These are phyloP conservation scores for Ophiosphaerella herpotricha DNA, from an alignment of 2,329 filamentous ascomycete genomes.

Conservation along the genomic window DNA sequence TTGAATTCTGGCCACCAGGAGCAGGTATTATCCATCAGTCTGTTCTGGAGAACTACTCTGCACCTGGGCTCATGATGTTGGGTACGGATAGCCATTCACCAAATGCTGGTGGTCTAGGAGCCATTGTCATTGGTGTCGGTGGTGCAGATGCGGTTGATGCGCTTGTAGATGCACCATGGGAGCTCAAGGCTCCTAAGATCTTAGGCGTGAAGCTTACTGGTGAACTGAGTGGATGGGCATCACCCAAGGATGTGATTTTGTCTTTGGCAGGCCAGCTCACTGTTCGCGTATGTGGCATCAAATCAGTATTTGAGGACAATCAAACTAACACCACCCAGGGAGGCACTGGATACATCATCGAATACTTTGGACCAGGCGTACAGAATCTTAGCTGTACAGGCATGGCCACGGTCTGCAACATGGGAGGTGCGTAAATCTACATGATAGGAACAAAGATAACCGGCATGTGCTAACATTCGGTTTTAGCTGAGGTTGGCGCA, in stretches of 20 bases:
- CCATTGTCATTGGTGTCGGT: slow-evolving; percentile 94
- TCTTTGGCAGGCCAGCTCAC: slow-evolving; percentile 87
- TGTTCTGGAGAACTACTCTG: slow-evolving; percentile 94
- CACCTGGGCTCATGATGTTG: slow-evolving; percentile 98
- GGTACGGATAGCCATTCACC: slow-evolving; percentile 97
- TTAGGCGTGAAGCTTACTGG: slow-evolving; percentile 85
- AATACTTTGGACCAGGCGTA: slow-evolving; percentile 90
- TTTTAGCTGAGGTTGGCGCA: slow-evolving; percentile 76
- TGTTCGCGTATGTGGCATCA: slow-evolving; percentile 63
- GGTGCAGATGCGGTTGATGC: slow-evolving; percentile 97
- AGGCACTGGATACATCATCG: slow-evolving; percentile 91
- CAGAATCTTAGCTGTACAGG: slow-evolving; percentile 88
- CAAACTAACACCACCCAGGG: slow-evolving; percentile 54
- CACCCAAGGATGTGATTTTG: slow-evolving; percentile 95
- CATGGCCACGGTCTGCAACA: slow-evolving; percentile 82
- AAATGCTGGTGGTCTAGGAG: slow-evolving; percentile 92
- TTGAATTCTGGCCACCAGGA: slow-evolving; percentile 50
- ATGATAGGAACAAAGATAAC: neutral
- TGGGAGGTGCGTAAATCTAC: neutral
- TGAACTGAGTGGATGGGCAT: slow-evolving; percentile 84
- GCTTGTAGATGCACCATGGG: slow-evolving; percentile 94
- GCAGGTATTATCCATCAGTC: slow-evolving; percentile 77
- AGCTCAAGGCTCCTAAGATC: slow-evolving; percentile 91
- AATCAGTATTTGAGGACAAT: neutral
- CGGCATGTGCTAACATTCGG: no score